These are phyloP conservation scores for Pseudodiploospora longispora DNA, from an alignment of 2,329 filamentous ascomycete species.

Conservation along the genomic window DNA sequence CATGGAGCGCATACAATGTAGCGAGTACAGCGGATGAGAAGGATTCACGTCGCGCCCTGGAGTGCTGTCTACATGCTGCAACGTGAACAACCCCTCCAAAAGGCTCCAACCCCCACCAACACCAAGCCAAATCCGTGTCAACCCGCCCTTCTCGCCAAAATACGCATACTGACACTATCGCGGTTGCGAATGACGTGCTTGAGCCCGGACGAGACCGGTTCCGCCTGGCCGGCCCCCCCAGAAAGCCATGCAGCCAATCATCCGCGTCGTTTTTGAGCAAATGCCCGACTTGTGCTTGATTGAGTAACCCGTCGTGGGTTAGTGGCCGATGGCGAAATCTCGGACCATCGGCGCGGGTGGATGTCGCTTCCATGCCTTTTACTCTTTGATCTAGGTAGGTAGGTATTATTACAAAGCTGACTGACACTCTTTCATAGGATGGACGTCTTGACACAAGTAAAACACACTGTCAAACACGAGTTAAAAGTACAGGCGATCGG, in stretches of 20 bases:
- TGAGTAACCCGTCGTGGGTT: background rate
- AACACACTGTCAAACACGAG: no score
- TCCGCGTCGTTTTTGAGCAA: background rate
- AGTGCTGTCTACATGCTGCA: background rate
- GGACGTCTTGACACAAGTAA: no score
- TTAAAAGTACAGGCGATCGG: no score
- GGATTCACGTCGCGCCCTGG: background rate
- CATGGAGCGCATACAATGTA: no score
- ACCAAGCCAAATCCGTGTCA: no score
- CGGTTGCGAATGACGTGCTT: conserved; percentile 24
- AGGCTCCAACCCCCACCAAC: no score
- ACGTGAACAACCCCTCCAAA: conserved; percentile 1
- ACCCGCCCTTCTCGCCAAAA: no score
- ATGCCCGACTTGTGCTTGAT: background rate
- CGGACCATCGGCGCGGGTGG: conserved; percentile 10
- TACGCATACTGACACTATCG: background rate
- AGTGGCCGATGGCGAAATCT: conserved; percentile 11
- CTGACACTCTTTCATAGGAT: background rate
- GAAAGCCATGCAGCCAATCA: conserved; percentile 17
- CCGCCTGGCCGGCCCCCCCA: conserved; percentile 10
- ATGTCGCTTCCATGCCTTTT: conserved; percentile 2
- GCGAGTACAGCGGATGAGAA: background rate
- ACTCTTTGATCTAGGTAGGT: background rate
- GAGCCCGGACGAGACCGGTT: conserved; percentile 18
- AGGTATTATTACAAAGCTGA: no score